Percentiles rank a stretch among this genome's conserved stretches.
phyloP scores from a whole-genome alignment of 805 yeast species.

The Jamesozyma piceae region DNA sequence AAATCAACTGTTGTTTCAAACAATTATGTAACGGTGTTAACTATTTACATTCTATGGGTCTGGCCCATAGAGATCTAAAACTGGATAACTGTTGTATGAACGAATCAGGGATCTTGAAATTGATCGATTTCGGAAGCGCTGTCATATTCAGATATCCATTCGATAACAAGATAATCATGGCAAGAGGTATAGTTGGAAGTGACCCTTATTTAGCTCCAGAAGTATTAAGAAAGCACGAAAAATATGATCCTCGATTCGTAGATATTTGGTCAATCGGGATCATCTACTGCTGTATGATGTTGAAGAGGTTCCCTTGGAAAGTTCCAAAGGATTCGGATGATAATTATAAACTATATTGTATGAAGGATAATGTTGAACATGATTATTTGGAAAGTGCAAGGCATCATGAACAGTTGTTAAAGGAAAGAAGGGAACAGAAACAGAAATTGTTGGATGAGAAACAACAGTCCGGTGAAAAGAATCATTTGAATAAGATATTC shows the following conservation, averaged over 20 bases:
- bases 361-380: slow-evolving; percentile 65
- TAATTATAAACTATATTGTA: slow-evolving; percentile 53
- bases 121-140: slow-evolving; percentile 79
- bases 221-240: slow-evolving; percentile 39
- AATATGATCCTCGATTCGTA: slow-evolving; percentile 66
- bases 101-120: slow-evolving; percentile 58
- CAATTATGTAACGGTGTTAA: slow-evolving; percentile 63
- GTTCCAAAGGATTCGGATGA: slow-evolving; percentile 62
- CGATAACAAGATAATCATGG: slow-evolving; percentile 45
- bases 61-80: slow-evolving; percentile 76
- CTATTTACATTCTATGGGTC: slow-evolving; percentile 66
- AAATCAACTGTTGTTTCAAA: slow-evolving; percentile 70
- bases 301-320: slow-evolving; percentile 82
- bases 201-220: slow-evolving; percentile 86
- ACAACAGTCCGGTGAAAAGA: background rate
- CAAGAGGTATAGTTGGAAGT: slow-evolving; percentile 73
- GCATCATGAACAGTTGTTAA: slow-evolving; percentile 54
- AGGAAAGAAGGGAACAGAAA: slow-evolving; percentile 31
- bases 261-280: slow-evolving; percentile 83
- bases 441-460: background rate
- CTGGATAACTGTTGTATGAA: slow-evolving; percentile 77
- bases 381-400: slow-evolving; percentile 63
- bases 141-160: slow-evolving; percentile 72
- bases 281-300: slow-evolving; percentile 76
- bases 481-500: background rate